Evolutionary conservation across 2,329 filamentous ascomycete genomes (phyloP), one percentile per base, ranked within the genome.

Genomic region (Fusarium devonianum): DNA sequence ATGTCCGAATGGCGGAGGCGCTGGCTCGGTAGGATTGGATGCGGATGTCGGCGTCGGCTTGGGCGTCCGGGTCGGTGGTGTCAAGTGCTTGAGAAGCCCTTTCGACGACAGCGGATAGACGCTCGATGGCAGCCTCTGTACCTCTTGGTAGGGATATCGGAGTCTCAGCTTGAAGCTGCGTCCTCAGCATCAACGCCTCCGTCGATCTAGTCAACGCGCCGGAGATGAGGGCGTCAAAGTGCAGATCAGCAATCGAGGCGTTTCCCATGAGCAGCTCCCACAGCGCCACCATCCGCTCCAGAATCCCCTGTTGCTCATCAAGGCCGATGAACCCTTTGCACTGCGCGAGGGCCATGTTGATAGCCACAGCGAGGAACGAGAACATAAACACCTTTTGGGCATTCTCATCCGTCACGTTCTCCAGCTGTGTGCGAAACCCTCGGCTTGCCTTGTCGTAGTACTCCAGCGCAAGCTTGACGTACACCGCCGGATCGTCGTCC

Each of bases 1-100:
- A 72, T 4, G 59, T 61, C 45, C 66, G 61, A 3, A 74, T 62
- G 2, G 70, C 64, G 3, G 70, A 66, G 29, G 75, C 38, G 12
- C 58, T 42, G 6, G 56, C 28, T 2, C 53, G 55, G 17, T 60
- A 63, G 0, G 49, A 40, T 16, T 29, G 35, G n/a, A 53, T 17
- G 2, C 49, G 44, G 3, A 35, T 5, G 9, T 30, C 26, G 1
- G 25, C 37, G 10, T 56, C 51, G 17, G 49, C 34, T 3, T 37
- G 41, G 3, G 42, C 42, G 1, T 23, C 16, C 14, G 13, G 7
- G 7, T 22, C 19, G 3, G 25, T 26, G 5, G 37, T 19, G 16
- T 14, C n/a, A 0, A 25, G n/a, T 7, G 32, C 16, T 9, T 40
- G 41, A 4, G 53, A 51, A 5, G 48, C 53, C 14, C 49, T 60